phyloP scores from a whole-genome alignment of 2,329 filamentous ascomycete species.

The Colletotrichum sp. region DNA sequence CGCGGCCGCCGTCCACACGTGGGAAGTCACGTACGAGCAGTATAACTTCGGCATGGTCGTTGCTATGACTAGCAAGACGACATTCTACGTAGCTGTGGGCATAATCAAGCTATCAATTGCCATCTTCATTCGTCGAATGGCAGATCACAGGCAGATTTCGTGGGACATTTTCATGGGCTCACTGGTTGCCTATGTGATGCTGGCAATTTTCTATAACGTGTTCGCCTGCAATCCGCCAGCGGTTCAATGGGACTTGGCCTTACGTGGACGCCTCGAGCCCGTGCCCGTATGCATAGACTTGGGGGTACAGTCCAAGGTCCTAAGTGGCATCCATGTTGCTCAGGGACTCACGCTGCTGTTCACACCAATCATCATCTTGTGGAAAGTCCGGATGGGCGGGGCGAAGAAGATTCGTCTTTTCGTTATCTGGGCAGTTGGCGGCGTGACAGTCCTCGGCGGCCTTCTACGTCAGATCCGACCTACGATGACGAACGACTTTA shows the following conservation, averaged over 20 bases:
- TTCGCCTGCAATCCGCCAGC: slow-evolving; percentile 31
- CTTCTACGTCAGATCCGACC: slow-evolving; percentile 30
- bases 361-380: slow-evolving; percentile 38
- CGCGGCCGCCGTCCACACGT: slow-evolving; percentile 30
- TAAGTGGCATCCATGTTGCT: slow-evolving; percentile 35
- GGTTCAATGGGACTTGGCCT: slow-evolving; percentile 30
- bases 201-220: slow-evolving; percentile 32
- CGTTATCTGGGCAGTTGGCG: slow-evolving; percentile 34
- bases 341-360: slow-evolving; percentile 37
- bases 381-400: slow-evolving; percentile 33
- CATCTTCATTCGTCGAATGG: slow-evolving; percentile 39
- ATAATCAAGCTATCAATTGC: slow-evolving; percentile 40
- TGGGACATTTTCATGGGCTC: slow-evolving; percentile 35
- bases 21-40: slow-evolving; percentile 37
- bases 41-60: slow-evolving; percentile 30
- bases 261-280: slow-evolving; percentile 24
- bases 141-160: slow-evolving; percentile 32
- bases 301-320: slow-evolving; percentile 23
- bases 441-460: slow-evolving; percentile 32
- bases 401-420: slow-evolving; percentile 34
- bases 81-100: slow-evolving; percentile 35
- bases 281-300: slow-evolving; percentile 25
- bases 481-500: slow-evolving; percentile 23
- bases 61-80: slow-evolving; percentile 22
- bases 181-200: slow-evolving; percentile 30